Base-by-base conservation (phyloP, 306 rosid species). In the Datisca glomerata region DNA sequence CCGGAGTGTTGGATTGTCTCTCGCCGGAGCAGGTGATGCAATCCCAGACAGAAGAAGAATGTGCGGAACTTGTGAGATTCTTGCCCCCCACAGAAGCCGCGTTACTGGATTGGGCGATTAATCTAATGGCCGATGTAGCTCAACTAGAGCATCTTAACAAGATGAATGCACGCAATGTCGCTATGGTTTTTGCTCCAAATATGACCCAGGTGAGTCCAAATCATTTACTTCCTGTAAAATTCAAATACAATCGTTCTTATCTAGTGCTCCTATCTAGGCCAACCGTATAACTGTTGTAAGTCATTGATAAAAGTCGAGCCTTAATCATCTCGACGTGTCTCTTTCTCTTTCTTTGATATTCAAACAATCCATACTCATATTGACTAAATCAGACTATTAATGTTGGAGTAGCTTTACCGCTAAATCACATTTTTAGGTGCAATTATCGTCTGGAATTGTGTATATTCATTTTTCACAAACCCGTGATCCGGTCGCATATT, bases 171-270 rank as follows among this genome's bases (percentile, higher is more conserved):
- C 98, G 98, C 25, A 91, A 91, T 51, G 43, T 91, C 42, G 98
- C 98, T 45, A 91, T 91, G 98, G 98, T 91, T 12, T 91, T 91
- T 57, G 98, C 96, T 8, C 98, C 98, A 5, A 91, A 91, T 68
- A 91, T 91, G 98, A 91, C 96, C 61, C 75, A 84, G 12, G 98
- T 91, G 65, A 84, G 87, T 59, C 38, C 47, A 51, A 53, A 48
- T 55, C 35, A 41, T 60, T n/a, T 41, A 24, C 27, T 18, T 43
- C 18, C 45, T 18, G 41, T 9, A 19, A 36, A 43, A 9, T 41
- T 40, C 8, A 15, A 2, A n/a, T 6, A 41, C 4, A 29, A 27
- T 19, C 28, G 4, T 15, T 0, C 0, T 41, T 53, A 12, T 2
- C 11, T 8, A 28, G 7, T 28, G 33, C 7, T 28, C 11, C 11